Conservation (phyloP, 2,329 filamentous ascomycete species). For the Coleophoma cylindrospora region DNA sequence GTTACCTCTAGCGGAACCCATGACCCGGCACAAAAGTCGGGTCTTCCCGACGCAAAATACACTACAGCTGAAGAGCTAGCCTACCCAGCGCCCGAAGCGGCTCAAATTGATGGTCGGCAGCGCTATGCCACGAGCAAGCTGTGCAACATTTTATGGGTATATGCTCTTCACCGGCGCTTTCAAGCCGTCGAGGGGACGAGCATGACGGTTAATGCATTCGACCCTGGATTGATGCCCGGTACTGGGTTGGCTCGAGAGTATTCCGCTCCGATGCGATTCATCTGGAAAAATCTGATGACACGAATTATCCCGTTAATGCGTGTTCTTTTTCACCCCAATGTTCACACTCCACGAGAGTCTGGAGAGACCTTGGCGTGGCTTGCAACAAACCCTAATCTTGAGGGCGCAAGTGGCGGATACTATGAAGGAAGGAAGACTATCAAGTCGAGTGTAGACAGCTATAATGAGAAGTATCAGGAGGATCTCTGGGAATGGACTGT, state of each 20-base stretch:
- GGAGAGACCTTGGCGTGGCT: conserved; percentile 35
- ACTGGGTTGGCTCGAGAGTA: conserved; percentile 35
- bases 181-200: conserved; percentile 14
- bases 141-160: conserved; percentile 41
- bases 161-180: conserved; percentile 36
- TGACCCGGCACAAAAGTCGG: conserved; percentile 37
- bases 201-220: conserved; percentile 36
- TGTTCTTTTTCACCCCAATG: conserved; percentile 26
- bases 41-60: conserved; percentile 37
- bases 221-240: conserved; percentile 44
- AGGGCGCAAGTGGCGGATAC: conserved; percentile 34
- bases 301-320: conserved; percentile 30
- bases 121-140: conserved; percentile 41
- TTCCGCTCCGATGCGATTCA: conserved; percentile 19
- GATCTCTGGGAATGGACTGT: conserved; percentile 45
- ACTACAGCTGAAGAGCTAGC: conserved; percentile 39
- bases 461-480: conserved; percentile 39
- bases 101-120: conserved; percentile 27
- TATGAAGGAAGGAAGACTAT: conserved; percentile 36
- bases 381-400: conserved; percentile 28
- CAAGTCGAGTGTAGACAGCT: conserved; percentile 36
- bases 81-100: conserved; percentile 26
- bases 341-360: conserved; percentile 33
- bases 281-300: conserved; percentile 32
- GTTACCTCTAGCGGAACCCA: conserved; percentile 40